phyloP scores from a whole-genome alignment of 108 stramenopile species.

The Nitzschia palea region DNA sequence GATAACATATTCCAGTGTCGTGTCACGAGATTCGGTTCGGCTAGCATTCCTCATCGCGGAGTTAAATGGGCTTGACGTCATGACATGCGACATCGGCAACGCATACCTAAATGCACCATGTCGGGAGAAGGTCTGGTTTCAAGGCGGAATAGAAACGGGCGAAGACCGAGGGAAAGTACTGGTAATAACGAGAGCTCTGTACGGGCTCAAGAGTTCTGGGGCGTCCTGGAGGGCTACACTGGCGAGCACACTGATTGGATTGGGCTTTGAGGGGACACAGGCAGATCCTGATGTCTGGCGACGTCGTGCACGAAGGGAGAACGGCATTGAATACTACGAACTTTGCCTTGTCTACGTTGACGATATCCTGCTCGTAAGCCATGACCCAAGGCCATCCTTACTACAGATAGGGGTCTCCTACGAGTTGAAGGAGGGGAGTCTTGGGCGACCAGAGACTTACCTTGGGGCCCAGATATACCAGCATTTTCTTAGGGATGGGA shows the following conservation, averaged over 20 bases:
- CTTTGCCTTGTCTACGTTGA: conserved; percentile 35
- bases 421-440: conserved; percentile 9
- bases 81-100: conserved; percentile 37
- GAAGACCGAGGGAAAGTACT: conserved; percentile 21
- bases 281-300: conserved; percentile 49
- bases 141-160: conserved; percentile 27
- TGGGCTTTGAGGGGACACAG: conserved; percentile 5
- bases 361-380: conserved; percentile 11
- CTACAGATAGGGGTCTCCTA: neutral
- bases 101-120: conserved; percentile 35
- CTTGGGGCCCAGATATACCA: conserved; percentile 12
- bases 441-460: conserved; percentile 13
- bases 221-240: neutral
- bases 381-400: conserved; percentile 9
- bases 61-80: conserved; percentile 28
- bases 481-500: neutral
- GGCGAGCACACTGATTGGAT: neutral
- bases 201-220: conserved; percentile 36
- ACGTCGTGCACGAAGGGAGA: conserved; percentile 4
- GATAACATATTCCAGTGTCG: conserved; percentile 40
- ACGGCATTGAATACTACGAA: conserved; percentile 28
- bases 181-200: conserved; percentile 35
- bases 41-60: conserved; percentile 42
- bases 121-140: conserved; percentile 27
- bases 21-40: conserved; percentile 44